phyloP scores from a whole-genome alignment of 164 flowering plant genomes.

The Vitis amurensis region DNA sequence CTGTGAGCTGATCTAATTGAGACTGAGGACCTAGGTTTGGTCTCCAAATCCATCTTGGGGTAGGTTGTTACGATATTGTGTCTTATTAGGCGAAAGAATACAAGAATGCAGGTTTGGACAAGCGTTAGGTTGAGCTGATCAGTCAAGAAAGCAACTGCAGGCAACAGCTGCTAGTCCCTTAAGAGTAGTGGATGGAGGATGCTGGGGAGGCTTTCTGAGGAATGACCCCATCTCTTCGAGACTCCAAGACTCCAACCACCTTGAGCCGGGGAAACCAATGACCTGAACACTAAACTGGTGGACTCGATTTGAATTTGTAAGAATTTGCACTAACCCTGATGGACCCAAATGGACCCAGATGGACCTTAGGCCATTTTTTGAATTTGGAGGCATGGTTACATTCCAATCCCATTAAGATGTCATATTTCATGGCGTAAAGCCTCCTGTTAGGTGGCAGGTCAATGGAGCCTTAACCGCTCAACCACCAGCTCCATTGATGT shows the following conservation, averaged over 20 bases:
- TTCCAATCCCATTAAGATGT: neutral
- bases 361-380: too few relatives aligned
- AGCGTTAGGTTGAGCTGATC: neutral
- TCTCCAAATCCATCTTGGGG: neutral
- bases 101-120: neutral
- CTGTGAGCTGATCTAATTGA: neutral
- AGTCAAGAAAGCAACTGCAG: neutral
- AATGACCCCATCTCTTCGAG: too few relatives aligned
- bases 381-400: too few relatives aligned
- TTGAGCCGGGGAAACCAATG: too few relatives aligned
- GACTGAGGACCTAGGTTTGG: neutral
- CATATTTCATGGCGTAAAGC: neutral
- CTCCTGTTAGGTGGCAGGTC: neutral
- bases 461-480: constrained; percentile 1
- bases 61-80: neutral
- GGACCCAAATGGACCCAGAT: too few relatives aligned
- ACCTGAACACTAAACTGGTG: too few relatives aligned
- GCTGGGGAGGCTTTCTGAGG: too few relatives aligned
- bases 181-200: too few relatives aligned
- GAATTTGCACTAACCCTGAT: too few relatives aligned
- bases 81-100: neutral
- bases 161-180: too few relatives aligned
- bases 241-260: too few relatives aligned
- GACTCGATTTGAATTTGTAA: too few relatives aligned
- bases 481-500: neutral